Percentiles rank a stretch among this genome's conserved stretches.
phyloP scores from a whole-genome alignment of 164 flowering plant genomes.

The Aristolochia californica region DNA sequence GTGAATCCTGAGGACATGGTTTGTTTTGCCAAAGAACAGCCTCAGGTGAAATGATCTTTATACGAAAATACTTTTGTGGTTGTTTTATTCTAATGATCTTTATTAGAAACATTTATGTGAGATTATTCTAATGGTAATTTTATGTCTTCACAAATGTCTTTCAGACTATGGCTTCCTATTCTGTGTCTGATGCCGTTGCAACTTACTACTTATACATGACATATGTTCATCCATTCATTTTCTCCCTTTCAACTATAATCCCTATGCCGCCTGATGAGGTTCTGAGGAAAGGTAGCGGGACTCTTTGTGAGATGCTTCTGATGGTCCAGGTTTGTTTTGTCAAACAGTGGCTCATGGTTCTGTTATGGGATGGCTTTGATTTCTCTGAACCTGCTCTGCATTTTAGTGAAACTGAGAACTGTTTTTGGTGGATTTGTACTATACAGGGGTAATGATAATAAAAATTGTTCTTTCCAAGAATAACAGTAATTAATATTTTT shows the following conservation, averaged over 20 bases:
- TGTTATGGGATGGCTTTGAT: slow-evolving; percentile 2
- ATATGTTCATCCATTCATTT: slow-evolving; percentile 97
- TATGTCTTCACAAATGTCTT: neutral
- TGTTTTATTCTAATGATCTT: neutral
- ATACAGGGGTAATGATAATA: no score
- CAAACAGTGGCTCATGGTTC: neutral
- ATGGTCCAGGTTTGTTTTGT: slow-evolving; percentile 84
- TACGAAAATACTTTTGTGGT: no score
- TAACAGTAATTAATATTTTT: no score
- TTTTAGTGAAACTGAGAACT: no score
- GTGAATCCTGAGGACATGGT: slow-evolving; percentile 99
- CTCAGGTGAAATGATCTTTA: slow-evolving; percentile 49
- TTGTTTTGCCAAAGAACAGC: slow-evolving; percentile 86
- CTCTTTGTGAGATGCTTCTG: slow-evolving; percentile 99
- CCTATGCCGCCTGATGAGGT: slow-evolving; percentile 99
- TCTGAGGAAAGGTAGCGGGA: slow-evolving; percentile 97
- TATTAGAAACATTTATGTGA: neutral
- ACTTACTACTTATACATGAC: slow-evolving; percentile 97
- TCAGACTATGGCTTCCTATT: slow-evolving; percentile 99
- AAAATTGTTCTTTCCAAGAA: no score
- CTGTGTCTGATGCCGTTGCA: slow-evolving; percentile 99
- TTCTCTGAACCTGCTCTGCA: neutral
- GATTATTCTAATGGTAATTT: no score
- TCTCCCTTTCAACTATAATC: slow-evolving; percentile 95
- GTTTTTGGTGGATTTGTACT: no score